These are phyloP conservation scores for Microglena sp. DNA, from an alignment of 139 green algal genomes.

Conservation along the genomic window DNA sequence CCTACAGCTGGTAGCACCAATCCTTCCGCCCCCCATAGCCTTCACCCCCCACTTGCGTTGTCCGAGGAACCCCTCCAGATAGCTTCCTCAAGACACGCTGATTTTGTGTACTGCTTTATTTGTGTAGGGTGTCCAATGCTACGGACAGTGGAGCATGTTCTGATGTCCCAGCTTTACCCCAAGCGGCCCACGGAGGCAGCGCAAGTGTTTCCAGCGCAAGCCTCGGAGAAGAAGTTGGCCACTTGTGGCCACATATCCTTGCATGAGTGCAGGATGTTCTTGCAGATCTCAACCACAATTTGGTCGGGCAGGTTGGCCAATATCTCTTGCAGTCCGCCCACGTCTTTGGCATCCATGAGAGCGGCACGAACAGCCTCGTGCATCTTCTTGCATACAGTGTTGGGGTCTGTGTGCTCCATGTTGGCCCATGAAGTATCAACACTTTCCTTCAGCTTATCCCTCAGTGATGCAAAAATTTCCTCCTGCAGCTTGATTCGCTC, in stretches of 20 bases:
- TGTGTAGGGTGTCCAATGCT: too few species aligned
- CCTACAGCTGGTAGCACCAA: too few species aligned
- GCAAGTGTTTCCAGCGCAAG: too few species aligned
- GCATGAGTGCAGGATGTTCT: neutral
- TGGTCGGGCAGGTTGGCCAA: conserved; percentile 20
- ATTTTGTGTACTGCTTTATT: too few species aligned
- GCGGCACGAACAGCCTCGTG: conserved; percentile 8
- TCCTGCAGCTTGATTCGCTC: conserved; percentile 27
- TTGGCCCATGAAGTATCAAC: conserved; percentile 13
- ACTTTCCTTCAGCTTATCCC: conserved; percentile 11
- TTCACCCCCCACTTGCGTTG: too few species aligned
- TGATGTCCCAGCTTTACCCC: too few species aligned
- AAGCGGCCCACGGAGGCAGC: too few species aligned
- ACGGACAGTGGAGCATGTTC: too few species aligned
- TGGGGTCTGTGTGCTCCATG: conserved; percentile 9
- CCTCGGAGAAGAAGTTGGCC: too few species aligned
- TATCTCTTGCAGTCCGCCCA: conserved; percentile 20
- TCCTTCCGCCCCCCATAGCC: too few species aligned
- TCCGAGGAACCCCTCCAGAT: too few species aligned
- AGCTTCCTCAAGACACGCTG: too few species aligned
- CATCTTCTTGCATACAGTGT: conserved; percentile 22
- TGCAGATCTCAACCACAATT: conserved; percentile 24
- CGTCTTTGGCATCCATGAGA: conserved; percentile 20
- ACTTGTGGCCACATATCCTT: conserved; percentile 4
- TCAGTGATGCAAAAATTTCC: conserved; percentile 19